These are phyloP conservation scores for Hyphopichia homilentoma DNA, from an alignment of 805 yeast species.

Conservation along the genomic window DNA sequence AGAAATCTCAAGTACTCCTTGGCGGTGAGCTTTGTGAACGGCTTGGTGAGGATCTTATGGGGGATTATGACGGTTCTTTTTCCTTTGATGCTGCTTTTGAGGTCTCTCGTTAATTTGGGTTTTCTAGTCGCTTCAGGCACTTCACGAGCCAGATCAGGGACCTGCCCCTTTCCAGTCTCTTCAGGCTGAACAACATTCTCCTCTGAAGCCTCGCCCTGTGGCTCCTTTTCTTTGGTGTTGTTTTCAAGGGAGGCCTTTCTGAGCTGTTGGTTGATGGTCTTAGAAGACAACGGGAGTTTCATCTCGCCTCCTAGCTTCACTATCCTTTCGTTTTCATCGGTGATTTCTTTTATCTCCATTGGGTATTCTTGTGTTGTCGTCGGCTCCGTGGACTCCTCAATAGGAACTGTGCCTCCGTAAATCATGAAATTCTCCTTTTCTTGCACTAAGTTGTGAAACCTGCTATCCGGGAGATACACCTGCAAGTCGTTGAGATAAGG, in stretches of 20 bases:
- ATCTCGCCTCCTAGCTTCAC: constrained; percentile 29
- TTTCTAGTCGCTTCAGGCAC: not conserved
- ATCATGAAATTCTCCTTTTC: constrained; percentile 28
- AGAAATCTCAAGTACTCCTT: constrained; percentile 36
- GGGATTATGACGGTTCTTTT: constrained; percentile 35
- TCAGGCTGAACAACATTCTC: not conserved
- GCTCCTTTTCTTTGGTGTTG: not conserved
- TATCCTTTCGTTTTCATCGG: constrained; percentile 16
- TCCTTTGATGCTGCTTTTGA: constrained; percentile 2
- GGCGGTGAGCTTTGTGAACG: constrained; percentile 32
- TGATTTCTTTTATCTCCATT: constrained; percentile 1
- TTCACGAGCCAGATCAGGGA: too few relatives aligned
- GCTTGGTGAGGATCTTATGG: constrained; percentile 38
- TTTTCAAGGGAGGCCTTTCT: constrained; percentile 13
- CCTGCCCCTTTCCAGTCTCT: not conserved
- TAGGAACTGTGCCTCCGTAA: constrained; percentile 9
- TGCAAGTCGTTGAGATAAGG: constrained; percentile 24
- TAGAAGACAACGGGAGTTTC: constrained; percentile 24
- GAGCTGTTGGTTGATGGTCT: constrained; percentile 23
- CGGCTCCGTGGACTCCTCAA: constrained; percentile 7
- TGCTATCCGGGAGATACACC: constrained; percentile 18
- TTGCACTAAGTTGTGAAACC: constrained; percentile 26
- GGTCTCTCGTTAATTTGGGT: not conserved
- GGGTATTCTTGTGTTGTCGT: constrained; percentile 3
- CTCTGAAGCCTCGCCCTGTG: not conserved